A percentile compares a stretch with the other conserved stretches of the same genome.
These are phyloP conservation scores for Pythium phragmiticola DNA, from an alignment of 352 stramenopile genomes.

Conservation along the genomic window DNA sequence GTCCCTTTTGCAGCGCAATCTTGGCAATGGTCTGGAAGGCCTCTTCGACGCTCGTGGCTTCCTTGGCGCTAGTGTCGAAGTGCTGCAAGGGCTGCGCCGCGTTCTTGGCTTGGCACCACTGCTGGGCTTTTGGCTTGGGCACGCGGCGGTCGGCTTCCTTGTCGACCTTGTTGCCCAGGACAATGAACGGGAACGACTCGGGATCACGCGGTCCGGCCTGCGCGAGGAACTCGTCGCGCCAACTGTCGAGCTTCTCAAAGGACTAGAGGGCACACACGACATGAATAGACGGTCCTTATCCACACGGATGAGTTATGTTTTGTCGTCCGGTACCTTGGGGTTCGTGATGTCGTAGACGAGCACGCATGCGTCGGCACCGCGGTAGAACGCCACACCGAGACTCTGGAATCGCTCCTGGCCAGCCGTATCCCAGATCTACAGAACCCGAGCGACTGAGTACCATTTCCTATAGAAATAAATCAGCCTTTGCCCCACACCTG, in stretches of 20 bases:
- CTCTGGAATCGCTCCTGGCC: constrained; percentile 98
- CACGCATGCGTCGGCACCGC: constrained; percentile 97
- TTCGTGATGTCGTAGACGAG: constrained; percentile 99
- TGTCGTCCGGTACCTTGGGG: constrained; percentile 61
- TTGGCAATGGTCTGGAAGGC: constrained; percentile 94
- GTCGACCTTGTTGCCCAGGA: constrained; percentile 99
- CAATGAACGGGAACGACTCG: constrained; percentile 97
- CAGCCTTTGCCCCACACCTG: constrained; percentile 41
- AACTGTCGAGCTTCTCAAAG: constrained; percentile 98
- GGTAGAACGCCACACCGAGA: constrained; percentile 98
- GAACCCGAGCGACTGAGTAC: neutral
- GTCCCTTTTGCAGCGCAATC: constrained; percentile 83
- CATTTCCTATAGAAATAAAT: neutral
- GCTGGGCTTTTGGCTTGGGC: constrained; percentile 84
- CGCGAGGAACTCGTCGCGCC: constrained; percentile 96
- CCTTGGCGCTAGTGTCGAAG: constrained; percentile 98
- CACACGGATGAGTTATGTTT: neutral
- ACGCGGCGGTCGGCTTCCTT: constrained; percentile 90
- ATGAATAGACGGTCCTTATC: neutral
- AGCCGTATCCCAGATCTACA: constrained; percentile 99
- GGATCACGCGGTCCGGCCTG: constrained; percentile 89
- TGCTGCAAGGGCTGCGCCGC: constrained; percentile 91
- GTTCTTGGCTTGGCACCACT: constrained; percentile 93
- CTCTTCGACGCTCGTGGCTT: constrained; percentile 95
- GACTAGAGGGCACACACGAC: constrained; percentile 48